Percentiles rank a stretch among this genome's conserved stretches.
Conservation (phyloP, 2,329 filamentous ascomycete species). For the Lasiodiplodia hormozganensis region DNA sequence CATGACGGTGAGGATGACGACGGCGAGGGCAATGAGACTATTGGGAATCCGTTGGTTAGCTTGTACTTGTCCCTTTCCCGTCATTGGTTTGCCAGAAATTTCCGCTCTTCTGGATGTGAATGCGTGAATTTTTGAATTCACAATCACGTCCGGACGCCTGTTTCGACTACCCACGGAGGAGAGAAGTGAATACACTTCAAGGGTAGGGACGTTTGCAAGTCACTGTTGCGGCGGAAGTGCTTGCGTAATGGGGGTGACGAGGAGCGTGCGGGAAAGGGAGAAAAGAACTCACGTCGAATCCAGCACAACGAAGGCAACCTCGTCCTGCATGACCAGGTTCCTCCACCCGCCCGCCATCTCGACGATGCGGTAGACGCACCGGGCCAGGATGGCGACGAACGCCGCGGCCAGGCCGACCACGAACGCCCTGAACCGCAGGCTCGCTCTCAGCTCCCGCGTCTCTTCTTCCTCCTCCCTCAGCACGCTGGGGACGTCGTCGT, state of each 20-base stretch:
- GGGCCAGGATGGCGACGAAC: constrained; percentile 46
- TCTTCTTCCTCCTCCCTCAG: background rate
- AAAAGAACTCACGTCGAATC: constrained; percentile 7
- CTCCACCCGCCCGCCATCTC: constrained; percentile 44
- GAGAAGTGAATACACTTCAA: background rate
- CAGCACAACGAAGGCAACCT: constrained; percentile 49
- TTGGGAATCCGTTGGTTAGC: constrained; percentile 44
- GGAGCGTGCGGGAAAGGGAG: constrained; percentile 36
- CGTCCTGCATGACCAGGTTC: constrained; percentile 58
- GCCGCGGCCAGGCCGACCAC: constrained; percentile 7
- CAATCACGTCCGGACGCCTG: background rate
- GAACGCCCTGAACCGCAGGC: background rate
- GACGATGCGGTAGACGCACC: constrained; percentile 46
- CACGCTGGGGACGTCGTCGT: background rate
- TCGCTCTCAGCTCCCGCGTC: background rate
- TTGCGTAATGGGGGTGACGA: constrained; percentile 47
- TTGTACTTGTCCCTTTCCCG: constrained; percentile 33
- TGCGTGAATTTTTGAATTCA: background rate
- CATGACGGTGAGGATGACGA: constrained; percentile 52
- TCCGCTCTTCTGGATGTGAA: background rate
- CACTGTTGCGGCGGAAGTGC: background rate
- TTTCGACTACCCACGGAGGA: background rate
- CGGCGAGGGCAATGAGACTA: constrained; percentile 42
- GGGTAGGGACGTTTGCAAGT: background rate
- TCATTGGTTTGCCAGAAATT: constrained; percentile 53